Percentiles rank a stretch among this genome's conserved stretches.
phyloP scores from a whole-genome alignment of 805 yeast genomes.

The Yamadazyma paraphyllophila region DNA sequence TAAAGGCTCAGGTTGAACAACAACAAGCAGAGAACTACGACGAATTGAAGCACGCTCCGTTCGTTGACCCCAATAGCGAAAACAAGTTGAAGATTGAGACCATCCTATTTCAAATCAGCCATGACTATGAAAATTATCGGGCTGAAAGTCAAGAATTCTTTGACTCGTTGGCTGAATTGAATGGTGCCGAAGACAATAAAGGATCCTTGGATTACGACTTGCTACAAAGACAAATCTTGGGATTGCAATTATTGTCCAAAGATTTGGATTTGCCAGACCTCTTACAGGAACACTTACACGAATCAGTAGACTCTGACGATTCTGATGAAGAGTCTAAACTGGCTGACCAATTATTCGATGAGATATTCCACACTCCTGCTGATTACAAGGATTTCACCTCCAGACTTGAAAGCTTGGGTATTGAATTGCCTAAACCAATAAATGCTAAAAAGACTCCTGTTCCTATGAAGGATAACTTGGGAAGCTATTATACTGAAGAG shows the following conservation, averaged over 20 bases:
- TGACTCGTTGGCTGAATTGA: constrained; percentile 18
- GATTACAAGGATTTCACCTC: constrained; percentile 20
- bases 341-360: constrained; percentile 5
- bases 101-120: constrained; percentile 26
- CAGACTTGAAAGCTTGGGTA: constrained; percentile 43
- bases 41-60: constrained; percentile 10
- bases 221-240: constrained; percentile 57
- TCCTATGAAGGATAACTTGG: constrained; percentile 42
- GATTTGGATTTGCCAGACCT: constrained; percentile 63
- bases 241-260: constrained; percentile 61
- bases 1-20: constrained; percentile 4
- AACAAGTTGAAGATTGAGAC: constrained; percentile 29
- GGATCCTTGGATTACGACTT: constrained; percentile 39
- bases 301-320: constrained; percentile 3
- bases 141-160: constrained; percentile 21
- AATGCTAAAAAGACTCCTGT: constrained; percentile 13
- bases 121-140: constrained; percentile 21
- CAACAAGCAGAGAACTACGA: background rate
- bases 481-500: constrained; percentile 51
- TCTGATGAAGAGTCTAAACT: background rate
- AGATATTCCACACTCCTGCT: constrained; percentile 6
- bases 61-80: constrained; percentile 22
- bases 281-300: constrained; percentile 39
- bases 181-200: constrained; percentile 10
- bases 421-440: constrained; percentile 23